These are phyloP conservation scores for Zygnema circumcarinatum DNA, from an alignment of 139 green algal genomes.

Conservation along the genomic window DNA sequence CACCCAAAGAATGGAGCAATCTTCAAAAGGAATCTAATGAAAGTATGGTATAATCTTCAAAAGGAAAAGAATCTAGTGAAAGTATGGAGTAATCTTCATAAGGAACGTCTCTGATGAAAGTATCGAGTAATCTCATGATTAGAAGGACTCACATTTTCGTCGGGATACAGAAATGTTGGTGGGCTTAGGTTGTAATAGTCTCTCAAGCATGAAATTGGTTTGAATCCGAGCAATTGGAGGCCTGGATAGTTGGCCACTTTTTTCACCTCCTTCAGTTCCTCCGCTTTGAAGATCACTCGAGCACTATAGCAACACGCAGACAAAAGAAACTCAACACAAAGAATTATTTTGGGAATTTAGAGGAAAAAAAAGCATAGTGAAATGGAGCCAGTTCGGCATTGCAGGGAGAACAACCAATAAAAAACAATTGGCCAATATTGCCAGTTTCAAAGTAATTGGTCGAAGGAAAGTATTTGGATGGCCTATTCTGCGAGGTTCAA, in stretches of 20 bases:
- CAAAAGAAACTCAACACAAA: neutral
- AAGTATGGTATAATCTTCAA: no score
- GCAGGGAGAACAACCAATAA: no score
- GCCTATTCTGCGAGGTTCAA: no score
- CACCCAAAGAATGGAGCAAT: no score
- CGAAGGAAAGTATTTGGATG: no score
- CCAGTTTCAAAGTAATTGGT: no score
- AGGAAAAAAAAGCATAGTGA: neutral
- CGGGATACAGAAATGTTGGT: slow-evolving; percentile 74
- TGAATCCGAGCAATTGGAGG: slow-evolving; percentile 77
- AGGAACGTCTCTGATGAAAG: neutral
- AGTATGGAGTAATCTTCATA: slow-evolving; percentile 15
- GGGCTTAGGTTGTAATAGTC: slow-evolving; percentile 67
- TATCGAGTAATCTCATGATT: neutral
- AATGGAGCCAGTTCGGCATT: no score
- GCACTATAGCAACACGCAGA: slow-evolving; percentile 4
- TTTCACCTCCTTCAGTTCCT: slow-evolving; percentile 60
- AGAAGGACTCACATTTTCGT: slow-evolving; percentile 62
- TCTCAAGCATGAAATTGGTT: slow-evolving; percentile 64
- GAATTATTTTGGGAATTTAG: neutral
- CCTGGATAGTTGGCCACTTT: neutral
- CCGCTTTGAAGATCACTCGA: slow-evolving; percentile 34
- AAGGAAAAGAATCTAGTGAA: neutral
- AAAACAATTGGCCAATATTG: no score
- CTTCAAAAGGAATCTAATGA: no score